phyloP scores from a whole-genome alignment of 2,329 filamentous ascomycete species.

The Diaporthe velutina region DNA sequence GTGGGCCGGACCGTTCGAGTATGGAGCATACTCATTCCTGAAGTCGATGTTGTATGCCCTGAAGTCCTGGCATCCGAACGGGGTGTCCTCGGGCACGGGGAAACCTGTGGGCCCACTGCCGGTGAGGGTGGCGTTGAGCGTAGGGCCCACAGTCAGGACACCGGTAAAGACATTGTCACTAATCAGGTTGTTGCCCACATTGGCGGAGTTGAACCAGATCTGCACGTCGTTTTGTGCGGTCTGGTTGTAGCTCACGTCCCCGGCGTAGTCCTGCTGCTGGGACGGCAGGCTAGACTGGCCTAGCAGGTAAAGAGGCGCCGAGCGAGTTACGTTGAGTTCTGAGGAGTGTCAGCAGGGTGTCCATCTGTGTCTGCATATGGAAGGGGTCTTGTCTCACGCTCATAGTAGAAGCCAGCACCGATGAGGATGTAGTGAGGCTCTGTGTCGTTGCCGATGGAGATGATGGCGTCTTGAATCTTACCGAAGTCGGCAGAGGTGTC shows the following conservation, averaged over 20 bases:
- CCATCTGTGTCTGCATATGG: no score
- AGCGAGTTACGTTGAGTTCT: conserved; percentile 73
- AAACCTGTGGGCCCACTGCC: conserved; percentile 73
- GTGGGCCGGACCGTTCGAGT: conserved; percentile 67
- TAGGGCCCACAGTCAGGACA: conserved; percentile 73
- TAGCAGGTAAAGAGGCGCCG: conserved; percentile 71
- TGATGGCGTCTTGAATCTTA: conserved; percentile 56
- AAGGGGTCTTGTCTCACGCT: conserved; percentile 51
- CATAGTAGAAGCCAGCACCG: conserved; percentile 70
- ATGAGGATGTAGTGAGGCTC: conserved; percentile 69
- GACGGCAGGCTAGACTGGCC: conserved; percentile 64
- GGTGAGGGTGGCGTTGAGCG: conserved; percentile 71
- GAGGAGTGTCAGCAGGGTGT: neutral
- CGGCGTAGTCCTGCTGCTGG: conserved; percentile 49
- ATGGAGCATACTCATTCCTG: conserved; percentile 68
- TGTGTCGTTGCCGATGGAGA: conserved; percentile 55
- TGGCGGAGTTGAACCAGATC: conserved; percentile 70
- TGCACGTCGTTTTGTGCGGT: conserved; percentile 61
- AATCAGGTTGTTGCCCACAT: conserved; percentile 54
- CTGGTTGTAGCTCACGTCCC: conserved; percentile 57
- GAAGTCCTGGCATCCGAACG: conserved; percentile 74
- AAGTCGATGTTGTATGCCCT: conserved; percentile 77
- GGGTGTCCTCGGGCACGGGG: conserved; percentile 70
- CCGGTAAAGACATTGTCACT: conserved; percentile 74
- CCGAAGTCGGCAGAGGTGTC: conserved; percentile 52